Evolutionary conservation across 768 basidiomycete species (phyloP), one percentile per base, ranked within the genome.

Genomic region (Mrakia frigida): DNA sequence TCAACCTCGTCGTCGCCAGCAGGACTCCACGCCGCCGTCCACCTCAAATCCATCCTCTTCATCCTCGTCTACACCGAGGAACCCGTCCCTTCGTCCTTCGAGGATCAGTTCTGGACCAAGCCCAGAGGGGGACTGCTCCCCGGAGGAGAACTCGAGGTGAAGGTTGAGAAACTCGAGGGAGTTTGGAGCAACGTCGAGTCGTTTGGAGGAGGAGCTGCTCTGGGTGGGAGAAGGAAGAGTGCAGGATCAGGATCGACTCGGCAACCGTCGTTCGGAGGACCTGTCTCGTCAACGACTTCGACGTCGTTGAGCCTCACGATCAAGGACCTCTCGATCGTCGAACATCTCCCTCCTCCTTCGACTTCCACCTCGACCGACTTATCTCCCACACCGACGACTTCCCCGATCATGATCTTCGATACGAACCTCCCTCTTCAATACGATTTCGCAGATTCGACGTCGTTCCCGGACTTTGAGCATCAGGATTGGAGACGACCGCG

Each of bases 341-440:
- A 83, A 73, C 80, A 82, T 70, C 77, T 82, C 21, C 77, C 81
- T 60, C 65, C 43, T 21, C 73, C 74, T 28, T 33, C 76, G 11
- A 41, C 81, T 2, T 31, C 76, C 23, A 25, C 56, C 21, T 35
- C 18, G 6, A 74, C 33, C 18, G 77, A 75, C 61, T 77, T 21
- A 18, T 31, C n/a, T 78, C 80, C 80, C 2, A 80, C 81, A 0
- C 80, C 80, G 0, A 80, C 80, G 10, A 81, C 79, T 0, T 81
- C 80, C 52, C 93, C 93, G 18, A 83, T 96, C 61, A 80, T 96
- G 25, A 87, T 94, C 68, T 89, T 89, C 14, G 94, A 95, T 80
- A 86, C 86, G n/a, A 83, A 88, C 78, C 87, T 95, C 25, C 81
- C 85, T 21, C 83, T 83, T 9, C 90, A 91, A 77, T 91, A 91